Base-by-base conservation (phyloP, 2,329 filamentous ascomycete genomes). In the Hypoxylon sp. region DNA sequence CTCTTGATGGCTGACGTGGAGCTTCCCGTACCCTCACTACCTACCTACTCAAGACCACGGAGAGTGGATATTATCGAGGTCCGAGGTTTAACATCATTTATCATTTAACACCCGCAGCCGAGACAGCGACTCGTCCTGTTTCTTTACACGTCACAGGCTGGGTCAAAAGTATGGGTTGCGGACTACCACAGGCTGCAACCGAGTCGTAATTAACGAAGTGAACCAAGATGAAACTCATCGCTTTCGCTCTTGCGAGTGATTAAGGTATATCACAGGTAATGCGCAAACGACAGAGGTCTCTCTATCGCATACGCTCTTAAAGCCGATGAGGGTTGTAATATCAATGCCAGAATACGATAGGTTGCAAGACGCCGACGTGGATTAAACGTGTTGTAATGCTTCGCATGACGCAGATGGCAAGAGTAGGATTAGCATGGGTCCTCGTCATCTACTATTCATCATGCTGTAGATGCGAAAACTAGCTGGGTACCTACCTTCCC, bases 171-270 rank as follows among this genome's bases (percentile, higher is more conserved):
- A 43, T 50, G 21, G 53, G 49, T 46, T 11, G 55, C 56, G 51
- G 45, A 58, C 19, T 43, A 34, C 32, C 41, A 50, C 43, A 66
- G 46, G 14, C 46, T 56, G 36, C 36, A 11, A 38, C 55, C 23
- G 21, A 28, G 19, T 63, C 23, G 30, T 28, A n/a, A 43, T 45
- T 36, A 52, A 55, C 46, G 48, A 60, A 38, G 51, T 45, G 57
- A 67, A 56, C 51, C 51, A 28, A 62, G 21, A 59, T 51, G 67
- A 61, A 64, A 50, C 34, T 9, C 25, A 11, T 58, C 30, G n/a
- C 25, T 21, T 28, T 19, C 38, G 17, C 17, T 19, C 38, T 48
- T 13, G 25, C 10, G 5, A 57, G 50, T 11, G 34, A 53, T 36
- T 5, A 28, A 34, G 17, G 48, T 36, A 34, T 41, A 30, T 6